Percentiles rank a stretch among this genome's conserved stretches.
Conservation (phyloP, 169 alveolate genomes). For the Gregarina niphandrodes region DNA sequence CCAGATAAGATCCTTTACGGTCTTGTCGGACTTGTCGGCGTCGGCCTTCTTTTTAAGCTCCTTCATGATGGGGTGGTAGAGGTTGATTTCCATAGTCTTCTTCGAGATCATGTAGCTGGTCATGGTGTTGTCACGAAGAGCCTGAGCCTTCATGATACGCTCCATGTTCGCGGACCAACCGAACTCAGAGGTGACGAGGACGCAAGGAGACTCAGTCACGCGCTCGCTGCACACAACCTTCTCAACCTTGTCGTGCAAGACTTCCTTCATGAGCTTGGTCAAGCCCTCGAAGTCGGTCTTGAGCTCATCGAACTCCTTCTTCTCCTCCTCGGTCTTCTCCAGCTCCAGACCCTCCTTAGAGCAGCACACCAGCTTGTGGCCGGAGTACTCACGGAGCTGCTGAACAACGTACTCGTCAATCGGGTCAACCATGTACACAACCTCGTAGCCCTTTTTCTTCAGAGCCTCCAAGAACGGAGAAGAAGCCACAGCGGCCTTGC, state of each 20-base stretch:
- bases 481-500: conserved; percentile 72
- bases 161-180: conserved; percentile 99
- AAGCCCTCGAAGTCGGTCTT: conserved; percentile 88
- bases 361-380: conserved; percentile 82
- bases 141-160: conserved; percentile 99
- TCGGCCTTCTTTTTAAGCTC: conserved; percentile 83
- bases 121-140: conserved; percentile 88
- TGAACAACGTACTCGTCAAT: conserved; percentile 96
- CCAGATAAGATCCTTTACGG: conserved; percentile 96
- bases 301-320: conserved; percentile 78
- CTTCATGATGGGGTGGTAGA: conserved; percentile 79
- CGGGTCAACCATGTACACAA: conserved; percentile 93
- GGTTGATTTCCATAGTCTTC: conserved; percentile 98
- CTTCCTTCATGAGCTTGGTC: conserved; percentile 87
- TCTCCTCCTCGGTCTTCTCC: conserved; percentile 86
- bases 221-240: conserved; percentile 82
- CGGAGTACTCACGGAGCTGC: conserved; percentile 83
- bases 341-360: conserved; percentile 91
- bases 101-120: conserved; percentile 50
- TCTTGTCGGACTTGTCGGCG: conserved; percentile 83
- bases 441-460: conserved; percentile 82
- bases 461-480: conserved; percentile 95
- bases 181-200: conserved; percentile 87
- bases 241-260: conserved; percentile 93
- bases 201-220: conserved; percentile 92